Evolutionary conservation across 2,329 filamentous ascomycete genomes (phyloP).

Genomic region (Cladosporium cucumerinum): DNA sequence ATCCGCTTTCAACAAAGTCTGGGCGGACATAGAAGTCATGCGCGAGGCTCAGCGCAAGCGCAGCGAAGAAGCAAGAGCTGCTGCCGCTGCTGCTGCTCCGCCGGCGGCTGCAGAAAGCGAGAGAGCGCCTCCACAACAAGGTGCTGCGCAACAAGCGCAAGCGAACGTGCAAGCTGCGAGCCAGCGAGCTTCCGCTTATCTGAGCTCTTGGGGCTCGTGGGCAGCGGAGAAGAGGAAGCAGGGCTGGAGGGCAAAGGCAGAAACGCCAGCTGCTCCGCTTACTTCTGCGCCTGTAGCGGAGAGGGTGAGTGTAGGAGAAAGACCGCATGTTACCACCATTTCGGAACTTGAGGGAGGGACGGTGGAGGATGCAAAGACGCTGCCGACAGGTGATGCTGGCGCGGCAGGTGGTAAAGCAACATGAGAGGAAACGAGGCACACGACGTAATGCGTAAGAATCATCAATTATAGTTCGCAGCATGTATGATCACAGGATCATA

Average conservation of each 20-base stretch:
- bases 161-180: slow-evolving; percentile 53
- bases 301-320: background rate
- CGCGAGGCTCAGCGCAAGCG: slow-evolving; percentile 68
- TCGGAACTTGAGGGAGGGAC: background rate
- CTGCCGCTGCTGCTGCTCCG: slow-evolving; percentile 26
- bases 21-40: slow-evolving; percentile 82
- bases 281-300: background rate
- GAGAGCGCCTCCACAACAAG: slow-evolving; percentile 16
- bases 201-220: slow-evolving; percentile 63
- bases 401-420: background rate
- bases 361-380: background rate
- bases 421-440: background rate
- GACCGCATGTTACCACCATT: slow-evolving; percentile 4
- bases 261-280: background rate
- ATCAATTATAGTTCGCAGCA: background rate
- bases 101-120: slow-evolving; percentile 19
- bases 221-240: slow-evolving; percentile 71
- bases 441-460: background rate
- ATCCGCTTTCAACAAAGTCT: slow-evolving; percentile 80
- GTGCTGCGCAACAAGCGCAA: slow-evolving; percentile 45
- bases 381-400: background rate
- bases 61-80: slow-evolving; percentile 54
- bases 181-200: slow-evolving; percentile 57
- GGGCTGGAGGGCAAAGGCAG: slow-evolving; percentile 31
- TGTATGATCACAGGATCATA: background rate